Percentiles rank a stretch among this genome's conserved stretches.
Conservation (phyloP, 2,329 filamentous ascomycete species). For the Trichoderma sp. region DNA sequence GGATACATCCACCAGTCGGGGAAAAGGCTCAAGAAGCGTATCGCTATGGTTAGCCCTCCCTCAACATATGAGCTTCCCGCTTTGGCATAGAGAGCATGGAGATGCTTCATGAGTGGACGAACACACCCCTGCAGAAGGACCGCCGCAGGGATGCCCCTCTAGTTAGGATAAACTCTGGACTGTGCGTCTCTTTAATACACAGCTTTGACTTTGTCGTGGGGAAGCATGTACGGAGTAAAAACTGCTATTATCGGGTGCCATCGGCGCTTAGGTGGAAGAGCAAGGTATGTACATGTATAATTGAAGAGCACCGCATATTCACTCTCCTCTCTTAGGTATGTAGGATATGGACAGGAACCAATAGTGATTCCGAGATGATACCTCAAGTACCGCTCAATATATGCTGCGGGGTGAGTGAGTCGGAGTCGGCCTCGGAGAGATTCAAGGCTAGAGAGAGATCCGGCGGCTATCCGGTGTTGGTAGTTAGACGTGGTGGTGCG, state of each 20-base stretch:
- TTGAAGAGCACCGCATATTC: background rate
- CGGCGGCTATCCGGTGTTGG: background rate
- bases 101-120: background rate
- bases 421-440: background rate
- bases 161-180: background rate
- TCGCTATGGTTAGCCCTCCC: background rate
- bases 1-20: background rate
- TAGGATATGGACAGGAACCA: background rate
- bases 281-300: background rate
- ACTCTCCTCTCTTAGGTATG: background rate
- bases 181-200: background rate
- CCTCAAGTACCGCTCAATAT: background rate
- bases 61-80: conserved; percentile 12
- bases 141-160: background rate
- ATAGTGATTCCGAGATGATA: background rate
- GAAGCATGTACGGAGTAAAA: background rate
- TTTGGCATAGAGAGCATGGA: conserved; percentile 13
- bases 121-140: background rate
- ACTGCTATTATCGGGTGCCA: background rate
- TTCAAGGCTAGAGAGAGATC: background rate
- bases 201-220: background rate
- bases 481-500: background rate
- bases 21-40: background rate
- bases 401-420: background rate
- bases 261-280: background rate